Percentiles rank a stretch among this genome's conserved stretches.
These are phyloP conservation scores for Neurospora sp. DNA, from an alignment of 495 filamentous ascomycete species.

Conservation along the genomic window DNA sequence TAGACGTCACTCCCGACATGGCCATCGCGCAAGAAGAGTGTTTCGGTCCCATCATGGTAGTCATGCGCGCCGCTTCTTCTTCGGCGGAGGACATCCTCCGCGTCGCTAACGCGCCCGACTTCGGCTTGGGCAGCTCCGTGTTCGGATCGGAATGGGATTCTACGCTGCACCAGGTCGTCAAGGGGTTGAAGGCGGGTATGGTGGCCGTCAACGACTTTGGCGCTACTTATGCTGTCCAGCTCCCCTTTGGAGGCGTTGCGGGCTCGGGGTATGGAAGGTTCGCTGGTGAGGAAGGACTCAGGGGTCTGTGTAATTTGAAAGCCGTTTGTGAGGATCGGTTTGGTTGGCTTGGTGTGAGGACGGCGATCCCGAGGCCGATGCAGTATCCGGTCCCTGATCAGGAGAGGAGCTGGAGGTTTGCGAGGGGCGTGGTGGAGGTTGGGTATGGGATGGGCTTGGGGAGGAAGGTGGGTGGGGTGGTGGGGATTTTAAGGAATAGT, in stretches of 20 bases:
- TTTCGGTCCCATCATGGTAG: slow-evolving; percentile 80
- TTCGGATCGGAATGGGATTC: slow-evolving; percentile 54
- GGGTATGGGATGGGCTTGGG: slow-evolving; percentile 37
- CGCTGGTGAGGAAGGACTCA: slow-evolving; percentile 80
- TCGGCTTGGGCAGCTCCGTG: slow-evolving; percentile 72
- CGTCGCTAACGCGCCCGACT: slow-evolving; percentile 68
- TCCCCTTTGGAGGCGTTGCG: slow-evolving; percentile 83
- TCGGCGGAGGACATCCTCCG: slow-evolving; percentile 49
- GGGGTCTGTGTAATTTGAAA: slow-evolving; percentile 77
- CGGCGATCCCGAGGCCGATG: slow-evolving; percentile 65
- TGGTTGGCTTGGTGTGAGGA: slow-evolving; percentile 49
- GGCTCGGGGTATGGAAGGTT: slow-evolving; percentile 91
- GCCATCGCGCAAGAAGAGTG: slow-evolving; percentile 82
- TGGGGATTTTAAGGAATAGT: slow-evolving; percentile 32
- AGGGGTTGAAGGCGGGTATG: slow-evolving; percentile 73
- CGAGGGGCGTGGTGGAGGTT: slow-evolving; percentile 43
- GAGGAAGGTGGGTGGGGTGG: slow-evolving; percentile 30
- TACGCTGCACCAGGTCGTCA: slow-evolving; percentile 39
- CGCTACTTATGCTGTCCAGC: slow-evolving; percentile 78
- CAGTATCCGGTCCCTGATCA: slow-evolving; percentile 65
- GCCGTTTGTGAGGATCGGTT: slow-evolving; percentile 70
- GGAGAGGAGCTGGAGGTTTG: slow-evolving; percentile 45
- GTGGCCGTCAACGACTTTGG: slow-evolving; percentile 92
- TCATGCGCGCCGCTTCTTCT: slow-evolving; percentile 54
- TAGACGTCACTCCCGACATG: slow-evolving; percentile 70